Conservation (phyloP, 1,139 yeast species). For the Zhuliangozyma parablackwelliae region DNA sequence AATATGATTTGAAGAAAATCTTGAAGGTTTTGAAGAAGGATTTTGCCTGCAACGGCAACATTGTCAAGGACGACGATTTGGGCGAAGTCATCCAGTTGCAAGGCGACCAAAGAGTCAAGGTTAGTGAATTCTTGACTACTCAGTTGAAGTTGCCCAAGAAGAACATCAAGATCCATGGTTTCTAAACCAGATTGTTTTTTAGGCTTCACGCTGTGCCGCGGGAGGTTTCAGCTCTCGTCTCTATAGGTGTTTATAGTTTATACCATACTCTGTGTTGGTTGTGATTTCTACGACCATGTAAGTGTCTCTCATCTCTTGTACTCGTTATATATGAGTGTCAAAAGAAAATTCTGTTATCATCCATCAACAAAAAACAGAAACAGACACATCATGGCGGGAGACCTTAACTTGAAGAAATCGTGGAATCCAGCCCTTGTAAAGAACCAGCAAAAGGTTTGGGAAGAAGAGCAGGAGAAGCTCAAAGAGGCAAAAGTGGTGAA, state of each 20-base stretch:
- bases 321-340: no score
- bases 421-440: slow-evolving; percentile 91
- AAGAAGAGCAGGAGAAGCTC: slow-evolving; percentile 72
- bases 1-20: slow-evolving; percentile 91
- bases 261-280: no score
- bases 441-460: slow-evolving; percentile 85
- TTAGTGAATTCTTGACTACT: slow-evolving; percentile 84
- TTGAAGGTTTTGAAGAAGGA: slow-evolving; percentile 93
- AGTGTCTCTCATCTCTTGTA: no score
- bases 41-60: slow-evolving; percentile 98
- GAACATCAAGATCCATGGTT: slow-evolving; percentile 97
- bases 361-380: no score
- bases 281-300: neutral
- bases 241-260: no score
- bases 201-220: no score
- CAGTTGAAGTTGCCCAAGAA: slow-evolving; percentile 90
- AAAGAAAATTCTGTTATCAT: no score
- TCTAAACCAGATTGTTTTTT: slow-evolving; percentile 35
- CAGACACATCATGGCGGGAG: slow-evolving; percentile 54
- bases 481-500: slow-evolving; percentile 65
- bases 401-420: slow-evolving; percentile 83
- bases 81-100: slow-evolving; percentile 97
- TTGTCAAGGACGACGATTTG: slow-evolving; percentile 91
- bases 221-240: no score
- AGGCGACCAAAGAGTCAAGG: slow-evolving; percentile 98